These are phyloP conservation scores for Skeletonema grethae DNA, from an alignment of 108 stramenopile genomes.

Conservation along the genomic window DNA sequence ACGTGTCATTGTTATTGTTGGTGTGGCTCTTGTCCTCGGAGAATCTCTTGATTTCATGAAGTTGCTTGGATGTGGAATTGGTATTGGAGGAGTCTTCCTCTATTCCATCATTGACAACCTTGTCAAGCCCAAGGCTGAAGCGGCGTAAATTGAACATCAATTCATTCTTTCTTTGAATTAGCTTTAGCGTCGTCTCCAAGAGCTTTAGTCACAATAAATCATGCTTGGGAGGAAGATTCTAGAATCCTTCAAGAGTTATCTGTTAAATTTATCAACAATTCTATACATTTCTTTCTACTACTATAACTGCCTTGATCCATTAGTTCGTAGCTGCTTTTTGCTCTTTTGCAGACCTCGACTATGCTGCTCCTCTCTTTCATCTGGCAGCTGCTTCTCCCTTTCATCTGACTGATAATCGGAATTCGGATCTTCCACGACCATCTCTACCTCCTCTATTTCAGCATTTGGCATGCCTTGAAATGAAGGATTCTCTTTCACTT, in stretches of 20 bases:
- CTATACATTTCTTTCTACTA: not conserved
- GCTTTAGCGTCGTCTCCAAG: not conserved
- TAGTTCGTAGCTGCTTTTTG: not conserved
- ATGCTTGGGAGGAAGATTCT: not conserved
- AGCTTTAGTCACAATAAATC: not conserved
- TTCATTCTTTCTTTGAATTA: not conserved
- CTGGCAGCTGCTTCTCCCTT: no score
- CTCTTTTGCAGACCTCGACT: not conserved
- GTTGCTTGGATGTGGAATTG: conserved; percentile 89
- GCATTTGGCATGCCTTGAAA: not conserved
- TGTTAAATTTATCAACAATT: not conserved
- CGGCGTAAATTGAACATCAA: not conserved
- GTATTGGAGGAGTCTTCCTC: conserved; percentile 88
- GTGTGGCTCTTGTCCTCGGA: conserved; percentile 88
- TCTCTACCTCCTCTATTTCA: not conserved
- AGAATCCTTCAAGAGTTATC: not conserved
- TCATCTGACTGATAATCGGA: no score
- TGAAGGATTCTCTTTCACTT: not conserved
- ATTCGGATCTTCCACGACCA: no score
- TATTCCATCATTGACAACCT: conserved; percentile 84
- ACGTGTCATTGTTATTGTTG: conserved; percentile 93
- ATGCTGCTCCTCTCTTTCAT: not conserved
- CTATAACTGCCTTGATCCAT: not conserved
- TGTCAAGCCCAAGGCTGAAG: conserved; percentile 45
- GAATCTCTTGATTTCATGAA: conserved; percentile 88